Evolutionary conservation across 1,139 yeast genomes (phyloP).

Genomic region (Yamadazyma aaseri): DNA sequence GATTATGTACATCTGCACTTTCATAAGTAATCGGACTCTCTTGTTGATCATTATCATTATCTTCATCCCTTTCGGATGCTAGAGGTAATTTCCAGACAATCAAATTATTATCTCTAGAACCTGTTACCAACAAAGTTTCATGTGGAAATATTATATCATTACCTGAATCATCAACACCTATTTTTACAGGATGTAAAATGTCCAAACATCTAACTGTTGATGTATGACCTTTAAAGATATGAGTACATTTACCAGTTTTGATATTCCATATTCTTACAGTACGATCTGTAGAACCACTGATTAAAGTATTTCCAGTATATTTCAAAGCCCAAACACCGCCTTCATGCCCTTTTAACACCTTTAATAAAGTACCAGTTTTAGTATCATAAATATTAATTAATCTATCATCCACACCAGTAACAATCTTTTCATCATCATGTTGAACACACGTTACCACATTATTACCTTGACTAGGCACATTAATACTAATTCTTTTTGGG

Average conservation of each 20-base stretch:
- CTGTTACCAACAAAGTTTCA: conserved; percentile 72
- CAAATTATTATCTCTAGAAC: conserved; percentile 86
- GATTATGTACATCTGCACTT: conserved; percentile 47
- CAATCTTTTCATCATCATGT: conserved; percentile 86
- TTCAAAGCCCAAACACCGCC: conserved; percentile 99
- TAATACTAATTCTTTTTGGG: conserved; percentile 69
- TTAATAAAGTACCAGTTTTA: conserved; percentile 63
- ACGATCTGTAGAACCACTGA: conserved; percentile 90
- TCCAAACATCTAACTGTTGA: conserved; percentile 92
- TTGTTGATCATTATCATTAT: conserved; percentile 6
- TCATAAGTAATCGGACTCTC: conserved; percentile 32
- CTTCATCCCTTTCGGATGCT: conserved; percentile 40
- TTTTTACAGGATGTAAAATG: conserved; percentile 64
- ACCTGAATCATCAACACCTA: conserved; percentile 61
- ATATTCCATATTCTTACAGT: conserved; percentile 89
- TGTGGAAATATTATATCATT: conserved; percentile 63
- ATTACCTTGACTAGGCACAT: conserved; percentile 56
- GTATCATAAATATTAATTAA: conserved; percentile 82
- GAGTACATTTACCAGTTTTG: conserved; percentile 71
- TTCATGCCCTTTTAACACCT: conserved; percentile 81
- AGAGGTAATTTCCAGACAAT: conserved; percentile 86
- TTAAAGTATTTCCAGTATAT: conserved; percentile 78
- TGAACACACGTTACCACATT: conserved; percentile 93
- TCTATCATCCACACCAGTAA: conserved; percentile 90
- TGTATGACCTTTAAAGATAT: conserved; percentile 85